Evolutionary conservation across 768 basidiomycete genomes (phyloP), one percentile per base, ranked within the genome.

Genomic region (Lactifluus echinatus): DNA sequence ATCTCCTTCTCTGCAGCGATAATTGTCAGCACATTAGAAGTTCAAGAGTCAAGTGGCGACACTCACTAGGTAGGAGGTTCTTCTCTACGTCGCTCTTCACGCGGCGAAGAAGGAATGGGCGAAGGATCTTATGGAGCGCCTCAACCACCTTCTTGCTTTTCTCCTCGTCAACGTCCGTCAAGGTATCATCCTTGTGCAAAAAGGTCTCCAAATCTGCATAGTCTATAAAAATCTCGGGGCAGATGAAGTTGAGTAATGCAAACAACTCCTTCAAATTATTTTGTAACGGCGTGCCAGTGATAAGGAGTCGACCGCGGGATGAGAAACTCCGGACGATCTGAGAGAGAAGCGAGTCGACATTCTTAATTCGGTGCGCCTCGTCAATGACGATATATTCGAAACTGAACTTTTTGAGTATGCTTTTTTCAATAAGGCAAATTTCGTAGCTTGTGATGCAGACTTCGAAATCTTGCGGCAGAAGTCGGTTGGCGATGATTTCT

Each of bases 341-440:
- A 15, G 86, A 85, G 15, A 99, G 80, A 65, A 98, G 87, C 12
- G 92, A 95, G 69, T 97, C 92, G 64, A 95, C 93, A 69, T 98
- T 98, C 76, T 98, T 98, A 79, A 99, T 99, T 23, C 96, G 87
- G 67, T 99, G 95, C 0, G 95, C 95, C 73, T 99, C 95, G 72
- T 99, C 95, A 66, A 99, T 98, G 63, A 89, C 82, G 70, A 97
- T 97, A 72, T 98, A 98, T 70, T 95, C 91, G 75, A 97, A 98
- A 0, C 87, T 87, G 70, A 97, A 91, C 70, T 95, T 95, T 72
- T 91, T 92, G 60, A 98, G 76, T 0, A 87, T 80, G n/a, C 82
- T 77, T 71, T 93, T 93, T 69, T 99, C 96, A 63, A 95, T 91
- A 61, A 98, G 80, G 69, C 93, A 95, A 60, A 99, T 89, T 70